Evolutionary conservation across 148 eudicot genomes (phyloP).

Genomic region (Gaultheria prostrata): DNA sequence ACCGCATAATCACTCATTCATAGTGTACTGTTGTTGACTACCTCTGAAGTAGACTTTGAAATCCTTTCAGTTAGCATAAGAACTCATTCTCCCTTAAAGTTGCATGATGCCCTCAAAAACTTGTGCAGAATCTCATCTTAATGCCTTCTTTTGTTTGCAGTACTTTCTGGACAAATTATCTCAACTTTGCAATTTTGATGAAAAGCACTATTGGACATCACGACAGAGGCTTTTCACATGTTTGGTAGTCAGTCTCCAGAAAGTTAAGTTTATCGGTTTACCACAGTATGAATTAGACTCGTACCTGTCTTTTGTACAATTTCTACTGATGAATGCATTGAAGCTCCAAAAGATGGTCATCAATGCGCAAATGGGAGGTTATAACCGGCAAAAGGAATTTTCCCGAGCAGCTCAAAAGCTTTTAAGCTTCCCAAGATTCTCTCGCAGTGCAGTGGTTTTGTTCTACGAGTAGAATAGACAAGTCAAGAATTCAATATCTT

Average conservation of each 20-base stretch:
- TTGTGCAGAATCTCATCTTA: background rate
- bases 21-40: too few relatives aligned
- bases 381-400: background rate
- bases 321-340: constrained; percentile 6
- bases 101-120: background rate
- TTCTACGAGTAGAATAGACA: background rate
- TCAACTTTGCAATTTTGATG: background rate
- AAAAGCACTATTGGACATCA: background rate
- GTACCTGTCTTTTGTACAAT: constrained; percentile 5
- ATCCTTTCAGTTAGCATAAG: background rate
- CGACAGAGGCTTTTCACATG: constrained; percentile 2
- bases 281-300: background rate
- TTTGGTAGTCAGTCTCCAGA: background rate
- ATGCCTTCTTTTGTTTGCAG: background rate
- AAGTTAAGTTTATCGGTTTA: background rate
- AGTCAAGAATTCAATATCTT: background rate
- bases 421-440: constrained; percentile 13
- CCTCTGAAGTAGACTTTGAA: background rate
- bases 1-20: too few relatives aligned
- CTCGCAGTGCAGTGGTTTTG: background rate
- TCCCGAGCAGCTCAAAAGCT: background rate
- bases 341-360: background rate
- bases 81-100: background rate
- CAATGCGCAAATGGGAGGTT: background rate
- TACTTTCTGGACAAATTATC: background rate